Conservation (phyloP, 352 stramenopile species). For the Thalassiosira mediterranea region DNA sequence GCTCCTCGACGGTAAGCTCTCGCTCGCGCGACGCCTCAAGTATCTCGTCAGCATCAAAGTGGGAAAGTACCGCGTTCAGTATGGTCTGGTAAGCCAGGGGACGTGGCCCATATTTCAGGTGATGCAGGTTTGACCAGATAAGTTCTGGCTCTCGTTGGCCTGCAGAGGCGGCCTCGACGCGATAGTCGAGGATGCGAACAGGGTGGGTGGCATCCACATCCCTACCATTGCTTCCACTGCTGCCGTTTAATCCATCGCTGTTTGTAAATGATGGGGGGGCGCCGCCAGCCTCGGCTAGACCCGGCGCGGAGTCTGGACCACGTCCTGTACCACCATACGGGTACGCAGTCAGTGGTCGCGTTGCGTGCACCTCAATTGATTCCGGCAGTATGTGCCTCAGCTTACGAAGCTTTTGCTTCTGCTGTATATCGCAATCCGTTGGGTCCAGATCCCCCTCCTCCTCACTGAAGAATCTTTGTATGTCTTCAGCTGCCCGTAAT, state of each 20-base stretch:
- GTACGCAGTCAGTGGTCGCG: conserved; percentile 75
- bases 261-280: conserved; percentile 33
- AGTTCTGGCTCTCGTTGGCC: conserved; percentile 9
- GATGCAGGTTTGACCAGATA: conserved; percentile 37
- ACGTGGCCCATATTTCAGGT: conserved; percentile 25
- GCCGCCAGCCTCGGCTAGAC: conserved; percentile 20
- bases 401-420: conserved; percentile 25
- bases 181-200: conserved; percentile 52
- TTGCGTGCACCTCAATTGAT: conserved; percentile 61
- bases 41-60: conserved; percentile 79
- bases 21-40: conserved; percentile 66
- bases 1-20: conserved; percentile 71
- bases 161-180: conserved; percentile 24
- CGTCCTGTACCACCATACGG: conserved; percentile 61
- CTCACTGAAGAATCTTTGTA: conserved; percentile 41
- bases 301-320: conserved; percentile 48
- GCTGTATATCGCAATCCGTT: conserved; percentile 3
- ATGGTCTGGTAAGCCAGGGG: conserved; percentile 66
- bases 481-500: conserved; percentile 58
- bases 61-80: conserved; percentile 62
- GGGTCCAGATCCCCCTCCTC: conserved; percentile 25
- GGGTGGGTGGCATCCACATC: conserved; percentile 33
- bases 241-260: conserved; percentile 12
- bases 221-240: conserved; percentile 11
- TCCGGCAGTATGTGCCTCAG: conserved; percentile 27